These are phyloP conservation scores for Dactylellina drechsleri DNA, from an alignment of 2,329 filamentous ascomycete genomes.

Conservation along the genomic window DNA sequence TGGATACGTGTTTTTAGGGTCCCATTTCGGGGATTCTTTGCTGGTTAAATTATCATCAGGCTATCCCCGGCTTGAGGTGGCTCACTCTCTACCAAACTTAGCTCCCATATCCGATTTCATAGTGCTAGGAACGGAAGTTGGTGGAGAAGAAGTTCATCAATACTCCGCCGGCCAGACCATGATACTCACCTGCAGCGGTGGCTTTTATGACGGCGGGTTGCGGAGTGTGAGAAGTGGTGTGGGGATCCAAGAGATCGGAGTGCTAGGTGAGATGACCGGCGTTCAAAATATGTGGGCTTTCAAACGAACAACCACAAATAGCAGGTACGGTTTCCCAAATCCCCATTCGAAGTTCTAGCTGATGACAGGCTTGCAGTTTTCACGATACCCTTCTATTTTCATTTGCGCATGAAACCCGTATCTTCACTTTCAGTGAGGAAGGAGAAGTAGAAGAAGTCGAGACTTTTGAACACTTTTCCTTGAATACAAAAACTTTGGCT, in stretches of 20 bases:
- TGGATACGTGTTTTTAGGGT: slow-evolving; percentile 83
- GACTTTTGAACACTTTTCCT: slow-evolving; percentile 74
- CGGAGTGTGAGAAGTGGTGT: slow-evolving; percentile 93
- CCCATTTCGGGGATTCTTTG: slow-evolving; percentile 92
- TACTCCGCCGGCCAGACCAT: slow-evolving; percentile 95
- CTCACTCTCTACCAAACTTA: slow-evolving; percentile 84
- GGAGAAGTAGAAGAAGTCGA: slow-evolving; percentile 88
- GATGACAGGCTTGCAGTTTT: slow-evolving; percentile 59
- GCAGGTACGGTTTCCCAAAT: slow-evolving; percentile 27
- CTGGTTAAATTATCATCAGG: slow-evolving; percentile 73
- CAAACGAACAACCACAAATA: slow-evolving; percentile 64
- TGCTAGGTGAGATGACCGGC: slow-evolving; percentile 80
- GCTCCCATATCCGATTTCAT: slow-evolving; percentile 92
- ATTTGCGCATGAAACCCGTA: slow-evolving; percentile 82
- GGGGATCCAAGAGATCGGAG: slow-evolving; percentile 84
- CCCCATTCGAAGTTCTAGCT: not conserved
- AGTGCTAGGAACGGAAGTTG: slow-evolving; percentile 94
- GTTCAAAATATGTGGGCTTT: slow-evolving; percentile 79
- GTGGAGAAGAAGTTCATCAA: slow-evolving; percentile 76
- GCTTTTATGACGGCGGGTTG: slow-evolving; percentile 85
- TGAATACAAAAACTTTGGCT: slow-evolving; percentile 78
- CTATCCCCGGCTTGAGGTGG: slow-evolving; percentile 68
- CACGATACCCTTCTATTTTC: slow-evolving; percentile 81
- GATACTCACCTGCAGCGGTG: slow-evolving; percentile 91
- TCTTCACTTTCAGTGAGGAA: slow-evolving; percentile 78